phyloP scores from a whole-genome alignment of 106 monocot genomes.

The Allium fistulosum region DNA sequence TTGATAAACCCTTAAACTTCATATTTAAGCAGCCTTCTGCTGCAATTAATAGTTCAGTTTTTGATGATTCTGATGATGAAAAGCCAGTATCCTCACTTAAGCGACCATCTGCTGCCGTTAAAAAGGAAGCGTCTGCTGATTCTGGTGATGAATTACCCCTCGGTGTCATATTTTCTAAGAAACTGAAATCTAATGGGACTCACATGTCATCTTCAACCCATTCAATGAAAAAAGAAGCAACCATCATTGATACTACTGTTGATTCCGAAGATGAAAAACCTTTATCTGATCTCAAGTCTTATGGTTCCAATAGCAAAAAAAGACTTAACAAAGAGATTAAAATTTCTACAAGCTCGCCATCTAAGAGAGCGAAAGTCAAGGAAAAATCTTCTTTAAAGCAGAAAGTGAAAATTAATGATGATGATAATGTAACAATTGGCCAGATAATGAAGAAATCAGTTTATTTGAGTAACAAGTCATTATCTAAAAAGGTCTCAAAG shows the following conservation, averaged over 20 bases:
- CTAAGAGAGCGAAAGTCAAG: constrained; percentile 44
- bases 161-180: constrained; percentile 8
- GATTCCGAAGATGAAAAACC: constrained; percentile 55
- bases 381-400: constrained; percentile 27
- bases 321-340: constrained; percentile 13
- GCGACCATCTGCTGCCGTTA: not conserved
- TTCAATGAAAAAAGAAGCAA: constrained; percentile 7
- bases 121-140: constrained; percentile 5
- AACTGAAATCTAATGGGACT: constrained; percentile 3
- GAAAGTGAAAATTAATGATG: constrained; percentile 30
- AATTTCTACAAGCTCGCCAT: constrained; percentile 9
- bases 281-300: constrained; percentile 25
- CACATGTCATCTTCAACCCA: constrained; percentile 31
- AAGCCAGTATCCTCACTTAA: not conserved
- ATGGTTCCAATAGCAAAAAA: constrained; percentile 47
- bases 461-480: constrained; percentile 28
- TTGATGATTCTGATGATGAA: not conserved
- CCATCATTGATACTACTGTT: constrained; percentile 18
- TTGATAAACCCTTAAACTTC: constrained; percentile 17
- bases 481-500: constrained; percentile 43
- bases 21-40: constrained; percentile 6
- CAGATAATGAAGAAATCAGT: constrained; percentile 50
- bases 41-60: constrained; percentile 4
- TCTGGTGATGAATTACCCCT: constrained; percentile 11
- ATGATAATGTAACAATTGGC: constrained; percentile 46